These are phyloP conservation scores for Trifolium pratense DNA, from an alignment of 306 rosid genomes.

Conservation along the genomic window DNA sequence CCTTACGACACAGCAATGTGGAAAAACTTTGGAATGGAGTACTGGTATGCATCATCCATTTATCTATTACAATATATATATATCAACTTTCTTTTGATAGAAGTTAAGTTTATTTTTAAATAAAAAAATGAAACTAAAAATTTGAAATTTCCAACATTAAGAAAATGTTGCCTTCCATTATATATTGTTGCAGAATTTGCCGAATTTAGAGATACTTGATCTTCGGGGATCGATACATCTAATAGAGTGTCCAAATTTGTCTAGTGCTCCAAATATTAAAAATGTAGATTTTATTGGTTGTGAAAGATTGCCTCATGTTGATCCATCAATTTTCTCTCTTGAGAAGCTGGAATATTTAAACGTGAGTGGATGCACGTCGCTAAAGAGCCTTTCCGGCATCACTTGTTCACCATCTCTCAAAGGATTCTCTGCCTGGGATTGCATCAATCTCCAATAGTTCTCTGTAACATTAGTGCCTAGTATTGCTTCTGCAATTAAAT, in stretches of 20 bases:
- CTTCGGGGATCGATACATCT: too few relatives aligned
- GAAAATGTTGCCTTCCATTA: too few relatives aligned
- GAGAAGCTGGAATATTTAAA: neutral
- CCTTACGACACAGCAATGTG: neutral
- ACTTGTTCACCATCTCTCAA: neutral
- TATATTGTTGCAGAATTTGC: too few relatives aligned
- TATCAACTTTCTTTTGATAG: neutral
- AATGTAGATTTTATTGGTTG: accelerated
- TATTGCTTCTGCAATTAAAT: too few relatives aligned
- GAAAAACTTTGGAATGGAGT: slow-evolving; percentile 30
- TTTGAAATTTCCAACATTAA: too few relatives aligned
- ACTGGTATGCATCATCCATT: neutral
- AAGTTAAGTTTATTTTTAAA: neutral
- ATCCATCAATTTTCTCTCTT: slow-evolving; percentile 16
- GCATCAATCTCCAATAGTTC: slow-evolving; percentile 3
- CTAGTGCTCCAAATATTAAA: slow-evolving; percentile 7
- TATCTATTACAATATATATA: neutral
- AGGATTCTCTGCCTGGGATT: accelerated
- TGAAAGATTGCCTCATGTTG: neutral
- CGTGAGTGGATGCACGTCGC: neutral
- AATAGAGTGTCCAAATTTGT: slow-evolving; percentile 10
- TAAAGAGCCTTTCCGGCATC: slow-evolving; percentile 12
- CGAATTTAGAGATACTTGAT: too few relatives aligned
- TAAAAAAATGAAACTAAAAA: too few relatives aligned
- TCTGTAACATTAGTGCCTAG: neutral